phyloP scores from a whole-genome alignment of 345 rosid species.

The Syzygium aromaticum region DNA sequence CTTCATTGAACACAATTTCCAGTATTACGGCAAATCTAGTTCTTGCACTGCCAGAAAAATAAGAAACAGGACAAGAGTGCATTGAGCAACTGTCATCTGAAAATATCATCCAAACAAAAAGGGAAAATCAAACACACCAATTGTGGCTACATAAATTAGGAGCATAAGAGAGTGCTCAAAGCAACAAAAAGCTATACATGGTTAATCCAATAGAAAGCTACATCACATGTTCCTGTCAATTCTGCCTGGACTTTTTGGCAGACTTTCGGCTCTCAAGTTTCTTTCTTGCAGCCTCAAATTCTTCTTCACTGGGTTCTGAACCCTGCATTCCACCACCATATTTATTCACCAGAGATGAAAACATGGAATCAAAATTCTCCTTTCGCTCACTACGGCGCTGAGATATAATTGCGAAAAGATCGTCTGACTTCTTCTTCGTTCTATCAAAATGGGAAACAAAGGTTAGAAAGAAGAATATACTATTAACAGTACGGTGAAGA shows the following conservation, averaged over 20 bases:
- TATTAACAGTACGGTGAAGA: background rate
- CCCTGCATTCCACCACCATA: conserved; percentile 44
- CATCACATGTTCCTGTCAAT: conserved; percentile 7
- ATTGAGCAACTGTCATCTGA: background rate
- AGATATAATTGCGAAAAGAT: conserved; percentile 50
- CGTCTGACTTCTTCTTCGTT: conserved; percentile 42
- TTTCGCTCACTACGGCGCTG: conserved; percentile 63
- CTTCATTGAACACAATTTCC: background rate
- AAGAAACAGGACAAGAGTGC: background rate
- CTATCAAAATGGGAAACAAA: conserved; percentile 17
- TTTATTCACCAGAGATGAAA: conserved; percentile 59
- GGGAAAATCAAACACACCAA: background rate
- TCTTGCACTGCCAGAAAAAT: background rate
- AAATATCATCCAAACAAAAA: background rate
- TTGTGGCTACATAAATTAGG: background rate
- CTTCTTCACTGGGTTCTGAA: conserved; percentile 78
- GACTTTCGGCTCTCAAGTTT: conserved; percentile 45
- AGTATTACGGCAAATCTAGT: background rate
- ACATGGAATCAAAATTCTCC: conserved; percentile 69
- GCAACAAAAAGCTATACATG: conserved; percentile 7
- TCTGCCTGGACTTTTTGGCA: conserved; percentile 35
- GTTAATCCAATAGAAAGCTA: background rate
- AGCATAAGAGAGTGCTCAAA: background rate
- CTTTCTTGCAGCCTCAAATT: conserved; percentile 79
- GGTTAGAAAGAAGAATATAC: background rate